These are phyloP conservation scores for Castanea sativa DNA, from an alignment of 306 rosid genomes.

Conservation along the genomic window DNA sequence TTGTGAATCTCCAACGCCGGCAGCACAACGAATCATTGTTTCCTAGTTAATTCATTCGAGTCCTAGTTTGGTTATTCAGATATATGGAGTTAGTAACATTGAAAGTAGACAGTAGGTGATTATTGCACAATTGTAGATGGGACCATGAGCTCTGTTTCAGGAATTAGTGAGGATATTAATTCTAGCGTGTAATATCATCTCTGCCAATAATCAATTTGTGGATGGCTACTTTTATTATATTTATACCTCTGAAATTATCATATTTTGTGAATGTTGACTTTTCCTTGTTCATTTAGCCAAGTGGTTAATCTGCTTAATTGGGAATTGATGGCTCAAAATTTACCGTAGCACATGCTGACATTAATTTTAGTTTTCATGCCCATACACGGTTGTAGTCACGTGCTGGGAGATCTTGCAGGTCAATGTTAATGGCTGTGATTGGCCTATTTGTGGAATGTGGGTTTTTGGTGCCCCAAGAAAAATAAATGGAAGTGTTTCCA, in stretches of 20 bases:
- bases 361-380: too few species aligned
- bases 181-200: neutral
- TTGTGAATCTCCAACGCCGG: constrained; percentile 13
- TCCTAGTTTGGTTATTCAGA: constrained; percentile 1
- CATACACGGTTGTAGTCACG: too few species aligned
- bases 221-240: neutral
- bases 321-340: too few species aligned
- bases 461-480: too few species aligned
- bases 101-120: constrained; percentile 15
- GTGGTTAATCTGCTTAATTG: too few species aligned
- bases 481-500: too few species aligned
- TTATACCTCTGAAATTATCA: neutral
- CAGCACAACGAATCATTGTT: neutral
- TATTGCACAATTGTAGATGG: neutral
- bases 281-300: neutral
- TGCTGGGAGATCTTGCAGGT: too few species aligned
- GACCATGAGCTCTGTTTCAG: neutral
- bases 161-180: neutral
- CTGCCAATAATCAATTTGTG: neutral
- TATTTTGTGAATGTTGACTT: neutral
- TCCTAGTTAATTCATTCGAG: constrained; percentile 4
- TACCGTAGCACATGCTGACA: too few species aligned
- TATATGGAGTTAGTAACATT: constrained; percentile 4
- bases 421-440: too few species aligned
- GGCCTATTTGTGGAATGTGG: too few species aligned